phyloP scores from a whole-genome alignment of 2,329 filamentous ascomycete genomes.

The Colletotrichum chlorophyti region DNA sequence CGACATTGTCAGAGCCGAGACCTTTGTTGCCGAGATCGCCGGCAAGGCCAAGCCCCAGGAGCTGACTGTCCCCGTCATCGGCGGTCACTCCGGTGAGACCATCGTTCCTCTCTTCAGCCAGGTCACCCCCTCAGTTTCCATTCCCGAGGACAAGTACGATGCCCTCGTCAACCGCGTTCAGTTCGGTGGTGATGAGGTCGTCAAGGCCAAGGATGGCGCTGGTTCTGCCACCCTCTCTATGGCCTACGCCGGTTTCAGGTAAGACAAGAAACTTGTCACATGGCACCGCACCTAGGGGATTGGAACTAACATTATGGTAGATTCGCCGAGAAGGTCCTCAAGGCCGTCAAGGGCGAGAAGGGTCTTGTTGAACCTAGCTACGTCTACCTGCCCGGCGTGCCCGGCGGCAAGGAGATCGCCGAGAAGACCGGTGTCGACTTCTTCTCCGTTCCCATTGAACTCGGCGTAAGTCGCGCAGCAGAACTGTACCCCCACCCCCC shows the following conservation, averaged over 20 bases:
- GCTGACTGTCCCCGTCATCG: slow-evolving; percentile 88
- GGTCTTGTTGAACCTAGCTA: slow-evolving; percentile 94
- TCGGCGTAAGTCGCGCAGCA: slow-evolving; percentile 74
- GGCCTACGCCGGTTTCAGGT: slow-evolving; percentile 95
- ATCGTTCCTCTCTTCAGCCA: slow-evolving; percentile 98
- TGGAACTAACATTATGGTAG: slow-evolving; percentile 49
- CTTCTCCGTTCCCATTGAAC: slow-evolving; percentile 95
- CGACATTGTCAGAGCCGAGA: slow-evolving; percentile 97
- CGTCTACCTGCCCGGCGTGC: slow-evolving; percentile 90
- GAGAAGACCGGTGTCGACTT: slow-evolving; percentile 88
- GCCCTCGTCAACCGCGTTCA: slow-evolving; percentile 93
- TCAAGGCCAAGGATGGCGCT: slow-evolving; percentile 91
- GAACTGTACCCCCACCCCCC: not conserved
- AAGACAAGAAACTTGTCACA: slow-evolving; percentile 36
- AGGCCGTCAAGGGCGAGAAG: slow-evolving; percentile 86
- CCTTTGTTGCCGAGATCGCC: slow-evolving; percentile 86
- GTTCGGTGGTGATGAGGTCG: slow-evolving; percentile 97
- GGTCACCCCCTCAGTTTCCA: slow-evolving; percentile 78
- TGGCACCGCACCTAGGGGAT: no score
- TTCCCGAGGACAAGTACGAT: slow-evolving; percentile 89
- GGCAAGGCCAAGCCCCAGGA: slow-evolving; percentile 85
- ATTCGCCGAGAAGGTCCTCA: slow-evolving; percentile 94
- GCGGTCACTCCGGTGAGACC: slow-evolving; percentile 96
- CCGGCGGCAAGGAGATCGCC: slow-evolving; percentile 84
- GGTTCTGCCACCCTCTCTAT: slow-evolving; percentile 93